phyloP scores from a whole-genome alignment of 768 basidiomycete species.

The Nidularia pulvinata region DNA sequence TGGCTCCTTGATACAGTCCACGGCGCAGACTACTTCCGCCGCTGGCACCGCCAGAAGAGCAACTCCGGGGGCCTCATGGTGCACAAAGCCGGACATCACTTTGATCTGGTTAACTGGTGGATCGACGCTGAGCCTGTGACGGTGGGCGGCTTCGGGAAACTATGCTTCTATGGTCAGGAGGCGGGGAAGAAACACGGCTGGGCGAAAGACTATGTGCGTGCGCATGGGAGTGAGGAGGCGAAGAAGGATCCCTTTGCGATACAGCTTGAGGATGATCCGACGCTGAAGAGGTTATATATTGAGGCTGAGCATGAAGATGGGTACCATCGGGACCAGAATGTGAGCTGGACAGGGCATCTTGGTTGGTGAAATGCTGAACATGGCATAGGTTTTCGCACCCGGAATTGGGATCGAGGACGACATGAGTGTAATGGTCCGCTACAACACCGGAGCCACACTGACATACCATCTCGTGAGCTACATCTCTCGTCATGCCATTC shows the following conservation, averaged over 20 bases:
- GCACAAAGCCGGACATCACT: conserved; percentile 45
- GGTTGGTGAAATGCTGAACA: not conserved
- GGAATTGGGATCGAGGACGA: conserved; percentile 51
- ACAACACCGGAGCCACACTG: conserved; percentile 45
- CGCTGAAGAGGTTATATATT: conserved; percentile 40
- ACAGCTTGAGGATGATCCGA: conserved; percentile 38
- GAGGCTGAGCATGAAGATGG: conserved; percentile 46
- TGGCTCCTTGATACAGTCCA: conserved; percentile 54
- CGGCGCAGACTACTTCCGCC: conserved; percentile 51
- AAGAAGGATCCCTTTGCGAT: conserved; percentile 48
- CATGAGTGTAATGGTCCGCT: conserved; percentile 46
- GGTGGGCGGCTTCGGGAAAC: conserved; percentile 44
- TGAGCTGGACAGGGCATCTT: conserved; percentile 8
- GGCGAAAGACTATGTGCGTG: conserved; percentile 44
- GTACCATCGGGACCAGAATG: conserved; percentile 51
- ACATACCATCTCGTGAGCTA: conserved; percentile 46
- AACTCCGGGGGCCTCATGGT: conserved; percentile 45
- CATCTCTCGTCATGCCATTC: not conserved
- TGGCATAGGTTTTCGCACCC: conserved; percentile 32
- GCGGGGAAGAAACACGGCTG: conserved; percentile 44
- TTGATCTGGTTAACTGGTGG: conserved; percentile 58
- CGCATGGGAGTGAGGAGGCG: conserved; percentile 37
- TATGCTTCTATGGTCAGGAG: conserved; percentile 46
- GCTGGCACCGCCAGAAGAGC: conserved; percentile 45
- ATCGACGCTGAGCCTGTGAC: conserved; percentile 40